Conservation (phyloP, 1,284 basidiomycete genomes). For the Exobasidium rhododendri region DNA sequence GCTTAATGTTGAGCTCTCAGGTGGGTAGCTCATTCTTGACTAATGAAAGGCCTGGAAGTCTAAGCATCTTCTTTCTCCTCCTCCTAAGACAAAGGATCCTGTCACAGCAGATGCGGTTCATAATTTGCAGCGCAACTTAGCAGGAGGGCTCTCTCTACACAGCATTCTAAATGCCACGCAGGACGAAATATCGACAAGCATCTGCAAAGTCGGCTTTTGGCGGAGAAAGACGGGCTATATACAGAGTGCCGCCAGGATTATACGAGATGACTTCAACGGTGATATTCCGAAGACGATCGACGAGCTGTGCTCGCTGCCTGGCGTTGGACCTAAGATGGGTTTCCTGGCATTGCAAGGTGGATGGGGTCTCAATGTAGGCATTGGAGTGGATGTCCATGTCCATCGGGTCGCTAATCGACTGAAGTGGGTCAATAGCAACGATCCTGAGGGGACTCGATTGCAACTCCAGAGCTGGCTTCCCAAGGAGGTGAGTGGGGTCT, state of each 20-base stretch:
- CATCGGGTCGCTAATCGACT: constrained; percentile 89
- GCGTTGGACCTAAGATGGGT: constrained; percentile 55
- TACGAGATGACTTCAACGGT: constrained; percentile 31
- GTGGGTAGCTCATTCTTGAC: constrained; percentile 4
- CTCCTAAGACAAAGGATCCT: constrained; percentile 75
- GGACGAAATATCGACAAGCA: constrained; percentile 67
- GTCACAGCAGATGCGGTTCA: constrained; percentile 74
- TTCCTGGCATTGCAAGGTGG: constrained; percentile 69
- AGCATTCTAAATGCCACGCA: constrained; percentile 68
- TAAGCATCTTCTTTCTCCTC: background rate
- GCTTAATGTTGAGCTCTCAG: constrained; percentile 83
- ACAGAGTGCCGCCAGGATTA: constrained; percentile 30
- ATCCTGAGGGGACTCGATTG: constrained; percentile 72
- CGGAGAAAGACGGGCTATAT: constrained; percentile 68
- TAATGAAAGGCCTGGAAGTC: background rate
- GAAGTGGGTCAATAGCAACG: constrained; percentile 86
- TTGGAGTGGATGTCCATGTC: constrained; percentile 94
- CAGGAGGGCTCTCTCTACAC: constrained; percentile 74
- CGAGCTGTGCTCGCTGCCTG: constrained; percentile 43
- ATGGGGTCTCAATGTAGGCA: constrained; percentile 84
- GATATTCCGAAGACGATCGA: constrained; percentile 45
- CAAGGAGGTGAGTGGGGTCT: constrained; percentile 10
- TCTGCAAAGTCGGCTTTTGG: constrained; percentile 91
- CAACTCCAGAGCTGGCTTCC: constrained; percentile 51
- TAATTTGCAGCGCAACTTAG: constrained; percentile 70